Conservation (phyloP, 257 asterid genomes). For the Paulownia fortunei region DNA sequence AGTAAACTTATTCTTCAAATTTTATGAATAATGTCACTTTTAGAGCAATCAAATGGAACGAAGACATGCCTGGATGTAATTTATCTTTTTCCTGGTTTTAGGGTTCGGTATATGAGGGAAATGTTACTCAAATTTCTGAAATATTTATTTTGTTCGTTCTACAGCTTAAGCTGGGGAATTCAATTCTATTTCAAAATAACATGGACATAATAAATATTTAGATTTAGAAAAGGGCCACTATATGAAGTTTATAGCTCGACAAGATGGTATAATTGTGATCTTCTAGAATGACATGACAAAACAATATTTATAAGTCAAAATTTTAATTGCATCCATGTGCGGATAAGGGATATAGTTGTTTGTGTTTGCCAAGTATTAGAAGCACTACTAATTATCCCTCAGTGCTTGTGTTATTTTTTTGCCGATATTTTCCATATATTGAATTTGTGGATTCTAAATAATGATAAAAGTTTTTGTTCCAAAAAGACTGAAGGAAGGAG, state of each 20-base stretch:
- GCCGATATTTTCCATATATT: not conserved
- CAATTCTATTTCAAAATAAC: not conserved
- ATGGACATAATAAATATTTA: not conserved
- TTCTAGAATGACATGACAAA: not conserved
- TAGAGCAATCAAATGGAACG: not conserved
- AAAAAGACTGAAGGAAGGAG: constrained; percentile 6
- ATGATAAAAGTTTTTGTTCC: not conserved
- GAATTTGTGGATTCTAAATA: not conserved
- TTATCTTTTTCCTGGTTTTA: not conserved
- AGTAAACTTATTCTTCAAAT: not conserved
- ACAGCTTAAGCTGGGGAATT: not conserved
- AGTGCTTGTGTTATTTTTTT: not conserved
- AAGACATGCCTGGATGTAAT: not conserved
- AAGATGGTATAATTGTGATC: not conserved
- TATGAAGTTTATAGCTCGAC: not conserved
- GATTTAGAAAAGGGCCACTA: not conserved
- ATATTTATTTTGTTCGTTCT: not conserved
- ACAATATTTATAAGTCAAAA: not conserved
- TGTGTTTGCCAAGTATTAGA: not conserved
- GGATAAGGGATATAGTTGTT: not conserved
- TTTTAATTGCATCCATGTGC: not conserved
- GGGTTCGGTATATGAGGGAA: not conserved
- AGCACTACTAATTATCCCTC: not conserved
- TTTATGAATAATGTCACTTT: not conserved
- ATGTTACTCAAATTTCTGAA: not conserved